A percentile compares a stretch with the other conserved stretches of the same genome.
phyloP scores from a whole-genome alignment of 2,329 filamentous ascomycete species.

The Aspergillus sp. region DNA sequence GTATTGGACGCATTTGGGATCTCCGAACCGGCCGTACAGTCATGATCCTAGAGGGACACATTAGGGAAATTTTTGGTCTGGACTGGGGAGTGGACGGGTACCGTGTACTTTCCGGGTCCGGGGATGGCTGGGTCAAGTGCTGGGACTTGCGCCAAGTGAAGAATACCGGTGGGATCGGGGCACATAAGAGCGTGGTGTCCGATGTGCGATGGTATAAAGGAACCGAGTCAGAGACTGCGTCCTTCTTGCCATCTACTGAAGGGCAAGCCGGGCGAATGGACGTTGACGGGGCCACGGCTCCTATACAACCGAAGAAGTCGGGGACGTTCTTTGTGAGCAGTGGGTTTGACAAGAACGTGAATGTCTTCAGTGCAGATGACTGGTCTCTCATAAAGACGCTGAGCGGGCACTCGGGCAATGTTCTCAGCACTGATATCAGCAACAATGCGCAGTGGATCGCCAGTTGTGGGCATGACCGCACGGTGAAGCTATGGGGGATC shows the following conservation, averaged over 20 bases:
- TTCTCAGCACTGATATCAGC: conserved; percentile 86
- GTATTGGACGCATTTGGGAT: conserved; percentile 94
- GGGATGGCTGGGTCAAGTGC: conserved; percentile 94
- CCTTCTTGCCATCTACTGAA: conserved; percentile 59
- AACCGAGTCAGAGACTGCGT: conserved; percentile 65
- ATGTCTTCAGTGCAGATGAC: conserved; percentile 94
- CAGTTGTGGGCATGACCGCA: conserved; percentile 89
- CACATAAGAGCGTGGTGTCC: conserved; percentile 86
- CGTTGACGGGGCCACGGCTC: conserved; percentile 29
- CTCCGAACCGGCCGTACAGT: conserved; percentile 86
- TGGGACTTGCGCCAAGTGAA: conserved; percentile 94
- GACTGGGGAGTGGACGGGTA: conserved; percentile 93
- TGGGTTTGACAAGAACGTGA: conserved; percentile 93
- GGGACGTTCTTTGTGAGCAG: conserved; percentile 88
- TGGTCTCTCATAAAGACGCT: conserved; percentile 88
- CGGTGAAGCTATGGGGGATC: conserved; percentile 92
- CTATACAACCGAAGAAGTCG: conserved; percentile 72
- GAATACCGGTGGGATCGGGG: conserved; percentile 79
- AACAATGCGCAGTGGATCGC: conserved; percentile 87
- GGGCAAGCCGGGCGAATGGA: conserved; percentile 63
- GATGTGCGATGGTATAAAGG: conserved; percentile 95
- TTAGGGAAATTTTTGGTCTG: conserved; percentile 87
- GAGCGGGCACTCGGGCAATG: conserved; percentile 87
- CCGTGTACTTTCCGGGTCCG: conserved; percentile 87
- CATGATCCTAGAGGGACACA: conserved; percentile 92